Base-by-base conservation (phyloP, 1,139 yeast species). In the Yamadazyma atlantica region DNA sequence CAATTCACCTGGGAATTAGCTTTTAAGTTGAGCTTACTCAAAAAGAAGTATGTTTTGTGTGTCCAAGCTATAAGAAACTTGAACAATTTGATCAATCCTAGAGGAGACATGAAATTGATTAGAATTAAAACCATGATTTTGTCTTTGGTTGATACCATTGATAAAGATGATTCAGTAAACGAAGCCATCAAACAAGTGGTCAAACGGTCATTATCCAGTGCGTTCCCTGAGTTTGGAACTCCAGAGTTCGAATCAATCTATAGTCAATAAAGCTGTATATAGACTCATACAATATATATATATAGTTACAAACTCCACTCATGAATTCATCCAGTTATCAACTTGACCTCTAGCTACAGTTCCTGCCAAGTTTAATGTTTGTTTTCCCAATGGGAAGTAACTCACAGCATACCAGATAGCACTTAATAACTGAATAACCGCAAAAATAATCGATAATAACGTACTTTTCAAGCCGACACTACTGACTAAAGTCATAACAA, bases 371-470 rank as follows among this genome's bases (percentile, higher is more conserved):
- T 65, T 67, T 37, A 80, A 58, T 0, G 84, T 79, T 39, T 73
- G 80, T 33, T 69, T 65, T 2, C 85, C 85, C 64, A 75, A 60
- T 3, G 85, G 85, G 58, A 80, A 79, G 53, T 80, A 80, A 47
- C 85, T 78, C 4, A 79, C 74, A 0, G 82, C 71, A 52, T 79
- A 80, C 72, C 78, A 75, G 5, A 78, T 39, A 10, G 78, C 80
- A 48, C 78, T 64, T 2, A 78, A 36, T 36, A 78, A 58, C 47
- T 80, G 85, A 2, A 75, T 47, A 2, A 63, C 62, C 14, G 82
- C 80, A 50, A 76, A 73, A 7, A 78, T 41, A 2, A 79, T 66
- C 3, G 80, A 75, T 25, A 77, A 57, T 3, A 80, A 33, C 1
- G 77, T 66, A 41, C 74, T 69, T 42, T 66, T 69, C 57, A 75